Base-by-base conservation (phyloP, 2,329 filamentous ascomycete species). In the Hyphodiscus sp. region DNA sequence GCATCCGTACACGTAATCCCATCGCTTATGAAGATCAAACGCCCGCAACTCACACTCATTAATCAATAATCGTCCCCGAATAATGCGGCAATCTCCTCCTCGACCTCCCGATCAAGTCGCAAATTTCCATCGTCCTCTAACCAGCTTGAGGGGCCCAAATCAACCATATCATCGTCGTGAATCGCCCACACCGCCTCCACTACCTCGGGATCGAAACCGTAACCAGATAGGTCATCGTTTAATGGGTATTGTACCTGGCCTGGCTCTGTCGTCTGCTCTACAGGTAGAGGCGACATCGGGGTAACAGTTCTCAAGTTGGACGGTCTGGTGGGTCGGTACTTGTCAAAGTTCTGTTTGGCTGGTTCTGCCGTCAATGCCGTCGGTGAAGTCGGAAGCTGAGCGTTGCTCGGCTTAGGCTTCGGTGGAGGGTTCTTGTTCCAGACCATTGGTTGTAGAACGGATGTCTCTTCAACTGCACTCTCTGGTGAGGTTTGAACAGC, bases 261-360 rank as follows among this genome's bases (percentile, higher is more conserved):
- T 26, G 23, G 4, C 33, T 5, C 33, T 2, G 2, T 38, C 41
- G 53, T 41, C 48, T 51, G 26, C 18, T 59, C 57, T 6, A 18
- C 16, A 18, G 52, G 49, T 18, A 55, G 26, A 20, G 57, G 55
- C 11, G 55, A 57, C 52, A 58, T 50, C 19, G 38, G 47, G 18
- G 49, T 49, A 15, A 57, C 48, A 2, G 57, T 52, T 41, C 57
- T 49, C 44, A 59, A 50, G 4, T 47, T 41, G 47, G 55, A 57
- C 18, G 52, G 50, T 30, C 51, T 48, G 15, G 20, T 23, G 41
- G 54, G 54, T 20, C 47, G 33, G 33, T 49, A 55, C 26, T 56
- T 58, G 11, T 58, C 51, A 10, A 47, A 50, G 13, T 30, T 48
- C 2, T 41, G 38, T 30, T 51, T 57, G 11, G 46, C 52, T 15